These are phyloP conservation scores for Tetrahymena elliotti DNA, from an alignment of 73 alveolate genomes.

Conservation along the genomic window DNA sequence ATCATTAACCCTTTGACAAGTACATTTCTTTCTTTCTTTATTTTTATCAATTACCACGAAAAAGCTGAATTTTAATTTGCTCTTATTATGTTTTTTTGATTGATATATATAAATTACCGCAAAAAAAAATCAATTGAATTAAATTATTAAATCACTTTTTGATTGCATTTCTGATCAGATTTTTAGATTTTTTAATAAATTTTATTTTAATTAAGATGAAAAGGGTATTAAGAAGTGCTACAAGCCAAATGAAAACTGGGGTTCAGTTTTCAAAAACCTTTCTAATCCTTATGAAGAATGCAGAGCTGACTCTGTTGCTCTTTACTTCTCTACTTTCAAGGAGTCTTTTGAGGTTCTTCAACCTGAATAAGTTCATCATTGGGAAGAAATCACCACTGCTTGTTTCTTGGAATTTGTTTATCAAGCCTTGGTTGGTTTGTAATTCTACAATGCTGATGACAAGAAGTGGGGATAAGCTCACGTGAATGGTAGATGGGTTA, in stretches of 20 bases:
- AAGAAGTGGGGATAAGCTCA: slow-evolving; percentile 80
- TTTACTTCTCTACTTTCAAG: slow-evolving; percentile 75
- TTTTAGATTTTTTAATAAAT: slow-evolving; percentile 27
- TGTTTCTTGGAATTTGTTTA: slow-evolving; percentile 57
- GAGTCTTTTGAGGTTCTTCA: slow-evolving; percentile 71
- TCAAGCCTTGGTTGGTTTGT: slow-evolving; percentile 55
- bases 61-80: background rate
- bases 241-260: slow-evolving; percentile 79
- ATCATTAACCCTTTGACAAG: slow-evolving; percentile 87
- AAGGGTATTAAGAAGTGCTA: slow-evolving; percentile 65
- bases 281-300: slow-evolving; percentile 90
- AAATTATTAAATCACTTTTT: background rate
- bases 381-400: slow-evolving; percentile 58
- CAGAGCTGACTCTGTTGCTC: slow-evolving; percentile 87
- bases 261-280: slow-evolving; percentile 72
- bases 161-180: background rate
- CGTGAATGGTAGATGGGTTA: slow-evolving; percentile 58
- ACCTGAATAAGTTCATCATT: slow-evolving; percentile 42
- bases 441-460: slow-evolving; percentile 56
- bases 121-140: too few species aligned
- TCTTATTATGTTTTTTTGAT: background rate
- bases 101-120: too few species aligned
- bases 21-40: slow-evolving; percentile 42
- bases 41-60: background rate
- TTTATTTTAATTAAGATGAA: slow-evolving; percentile 58